These are phyloP conservation scores for Cinchona pubescens DNA, from an alignment of 257 asterid genomes.

Conservation along the genomic window DNA sequence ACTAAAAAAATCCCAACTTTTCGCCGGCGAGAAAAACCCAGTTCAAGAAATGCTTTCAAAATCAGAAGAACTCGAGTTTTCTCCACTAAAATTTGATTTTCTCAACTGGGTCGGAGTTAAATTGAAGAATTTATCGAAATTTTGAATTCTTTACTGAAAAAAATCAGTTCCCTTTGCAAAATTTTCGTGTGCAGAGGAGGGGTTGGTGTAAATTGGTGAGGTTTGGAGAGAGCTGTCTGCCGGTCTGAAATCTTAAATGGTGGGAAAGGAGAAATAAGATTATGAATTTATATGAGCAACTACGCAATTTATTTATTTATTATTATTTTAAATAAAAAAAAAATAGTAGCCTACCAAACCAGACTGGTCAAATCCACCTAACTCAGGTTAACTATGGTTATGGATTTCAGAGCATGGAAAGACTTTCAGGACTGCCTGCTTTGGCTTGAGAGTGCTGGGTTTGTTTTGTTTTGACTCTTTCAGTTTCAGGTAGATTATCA, in stretches of 20 bases:
- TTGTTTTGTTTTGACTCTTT: background rate
- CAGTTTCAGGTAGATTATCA: too few relatives aligned
- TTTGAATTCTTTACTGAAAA: background rate
- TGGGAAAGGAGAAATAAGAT: conserved; percentile 11
- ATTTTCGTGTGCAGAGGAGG: background rate
- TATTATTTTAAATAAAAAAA: too few relatives aligned
- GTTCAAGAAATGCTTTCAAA: conserved; percentile 2
- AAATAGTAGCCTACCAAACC: conserved; percentile 59
- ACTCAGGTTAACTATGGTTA: conserved; percentile 49
- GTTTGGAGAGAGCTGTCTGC: conserved; percentile 30
- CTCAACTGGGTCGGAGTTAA: conserved; percentile 6
- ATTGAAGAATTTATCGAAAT: background rate
- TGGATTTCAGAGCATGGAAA: too few relatives aligned
- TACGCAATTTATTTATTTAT: too few relatives aligned
- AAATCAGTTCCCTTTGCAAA: background rate
- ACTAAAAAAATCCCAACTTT: background rate
- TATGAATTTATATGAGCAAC: conserved; percentile 18
- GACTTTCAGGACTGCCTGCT: too few relatives aligned
- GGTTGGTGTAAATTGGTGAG: conserved; percentile 24
- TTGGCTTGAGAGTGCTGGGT: background rate
- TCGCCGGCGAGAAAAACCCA: background rate
- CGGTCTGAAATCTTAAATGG: background rate
- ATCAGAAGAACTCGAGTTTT: background rate
- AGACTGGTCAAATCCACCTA: conserved; percentile 70
- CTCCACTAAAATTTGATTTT: background rate